Conservation (phyloP, 352 stramenopile species). For the Phytophthora hibernalis region DNA sequence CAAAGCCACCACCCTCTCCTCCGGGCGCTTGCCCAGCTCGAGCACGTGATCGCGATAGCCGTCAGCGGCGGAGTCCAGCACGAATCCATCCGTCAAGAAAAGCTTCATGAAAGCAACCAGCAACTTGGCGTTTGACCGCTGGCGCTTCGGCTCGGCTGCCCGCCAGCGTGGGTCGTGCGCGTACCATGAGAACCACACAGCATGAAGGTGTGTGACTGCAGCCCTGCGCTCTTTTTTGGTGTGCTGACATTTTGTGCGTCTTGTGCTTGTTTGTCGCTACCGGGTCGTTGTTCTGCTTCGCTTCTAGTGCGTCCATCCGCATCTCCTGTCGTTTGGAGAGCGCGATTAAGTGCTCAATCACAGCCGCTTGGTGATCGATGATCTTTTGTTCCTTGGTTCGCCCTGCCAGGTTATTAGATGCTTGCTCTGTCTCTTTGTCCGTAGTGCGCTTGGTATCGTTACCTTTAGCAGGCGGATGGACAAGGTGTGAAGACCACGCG, state of each 20-base stretch:
- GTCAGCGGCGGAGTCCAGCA: background rate
- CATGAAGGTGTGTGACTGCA: background rate
- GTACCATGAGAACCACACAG: background rate
- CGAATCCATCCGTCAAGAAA: background rate
- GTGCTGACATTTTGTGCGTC: background rate
- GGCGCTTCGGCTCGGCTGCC: background rate
- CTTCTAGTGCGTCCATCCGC: background rate
- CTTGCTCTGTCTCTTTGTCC: background rate
- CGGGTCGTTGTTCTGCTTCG: background rate
- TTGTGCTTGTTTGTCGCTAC: background rate
- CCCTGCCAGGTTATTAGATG: background rate
- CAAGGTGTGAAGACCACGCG: constrained; percentile 10
- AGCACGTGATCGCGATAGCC: background rate
- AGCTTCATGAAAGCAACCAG: background rate
- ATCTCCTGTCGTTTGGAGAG: background rate
- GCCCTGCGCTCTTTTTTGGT: background rate
- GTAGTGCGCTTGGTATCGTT: too few species aligned
- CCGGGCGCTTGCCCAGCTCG: background rate
- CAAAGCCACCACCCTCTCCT: background rate
- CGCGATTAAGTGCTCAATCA: background rate
- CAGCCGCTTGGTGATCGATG: background rate
- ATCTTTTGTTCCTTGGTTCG: background rate
- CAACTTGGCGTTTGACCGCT: background rate
- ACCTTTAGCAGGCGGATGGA: too few species aligned
- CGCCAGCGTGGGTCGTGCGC: background rate